Conservation (phyloP, 768 basidiomycete genomes). For the Boletellus ananiceps region DNA sequence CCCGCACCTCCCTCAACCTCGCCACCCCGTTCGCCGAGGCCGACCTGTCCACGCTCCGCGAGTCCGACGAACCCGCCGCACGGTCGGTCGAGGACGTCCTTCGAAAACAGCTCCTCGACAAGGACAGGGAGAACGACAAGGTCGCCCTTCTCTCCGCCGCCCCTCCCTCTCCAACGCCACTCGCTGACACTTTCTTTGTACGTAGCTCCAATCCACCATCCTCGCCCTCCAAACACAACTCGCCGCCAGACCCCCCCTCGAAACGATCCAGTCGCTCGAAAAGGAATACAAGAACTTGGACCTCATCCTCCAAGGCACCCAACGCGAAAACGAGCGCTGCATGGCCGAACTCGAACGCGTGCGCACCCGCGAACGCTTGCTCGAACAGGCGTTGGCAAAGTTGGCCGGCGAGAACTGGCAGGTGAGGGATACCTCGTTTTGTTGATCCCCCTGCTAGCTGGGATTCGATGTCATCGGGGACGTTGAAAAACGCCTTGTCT, state of each 20-base stretch:
- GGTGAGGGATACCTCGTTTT: slow-evolving; percentile 35
- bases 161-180: neutral
- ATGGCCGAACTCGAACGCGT: slow-evolving; percentile 76
- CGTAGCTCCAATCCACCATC: slow-evolving; percentile 65
- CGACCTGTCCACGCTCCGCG: slow-evolving; percentile 58
- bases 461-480: too few species aligned
- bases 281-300: slow-evolving; percentile 75
- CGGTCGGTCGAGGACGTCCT: slow-evolving; percentile 47
- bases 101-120: slow-evolving; percentile 59
- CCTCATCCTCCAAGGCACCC: slow-evolving; percentile 71
- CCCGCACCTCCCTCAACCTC: slow-evolving; percentile 44
- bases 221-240: slow-evolving; percentile 62
- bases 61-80: slow-evolving; percentile 33
- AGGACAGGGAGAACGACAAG: slow-evolving; percentile 67
- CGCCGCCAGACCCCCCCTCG: slow-evolving; percentile 61
- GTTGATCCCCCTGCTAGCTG: too few species aligned
- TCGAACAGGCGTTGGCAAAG: slow-evolving; percentile 67
- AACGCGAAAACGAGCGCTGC: slow-evolving; percentile 79
- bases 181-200: too few species aligned
- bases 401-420: slow-evolving; percentile 82
- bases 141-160: slow-evolving; percentile 26
- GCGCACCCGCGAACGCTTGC: slow-evolving; percentile 67
- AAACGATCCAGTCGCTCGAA: slow-evolving; percentile 59
- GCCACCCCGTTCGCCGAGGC: slow-evolving; percentile 11
- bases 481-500: too few species aligned